Evolutionary conservation across 2,329 filamentous ascomycete species (phyloP), one percentile per base, ranked within the genome.

Genomic region (Fusarium algeriense): DNA sequence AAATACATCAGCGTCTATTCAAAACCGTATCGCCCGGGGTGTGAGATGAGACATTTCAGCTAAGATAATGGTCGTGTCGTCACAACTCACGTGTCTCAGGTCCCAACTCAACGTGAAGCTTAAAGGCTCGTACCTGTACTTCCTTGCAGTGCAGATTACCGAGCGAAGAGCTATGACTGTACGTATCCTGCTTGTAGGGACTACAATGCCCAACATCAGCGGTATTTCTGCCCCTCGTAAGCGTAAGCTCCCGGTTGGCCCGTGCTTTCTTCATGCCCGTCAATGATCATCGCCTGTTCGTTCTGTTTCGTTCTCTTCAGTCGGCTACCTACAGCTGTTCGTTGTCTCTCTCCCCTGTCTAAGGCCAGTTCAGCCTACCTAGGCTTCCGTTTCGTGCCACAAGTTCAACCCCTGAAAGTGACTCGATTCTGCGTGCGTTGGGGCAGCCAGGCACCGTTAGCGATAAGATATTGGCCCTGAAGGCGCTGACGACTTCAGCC

Each of bases 171-270:
- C 56, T 50, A 53, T 57, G 44, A 50, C 34, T 52, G 32, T 72
- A 73, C 59, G 66, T 66, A 69, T 30, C 26, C 38, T 14, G 45
- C 20, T 30, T 23, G 9, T 32, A 62, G 35, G 60, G 23, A 40
- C 54, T 23, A n/a, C 48, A 52, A 26, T 32, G 38, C 58, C 34
- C 67, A 74, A 75, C 73, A 73, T 75, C 73, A 75, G 73, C 72
- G 55, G 49, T 66, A 40, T 59, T 43, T 52, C 46, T 67, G 70
- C 70, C 70, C 69, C 70, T 72, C 69, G 23, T 52, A 64, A 74
- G 71, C 73, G n/a, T n/a, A n/a, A n/a, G n/a, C n/a, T 75, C 58
- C 54, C 48, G 56, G 41, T 55, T 75, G 73, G 73, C 55, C 73
- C 69, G 71, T 75, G 73, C 73, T 67, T 38, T 34, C 55, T 37